These are phyloP conservation scores for Pseudocercospora eumusae DNA, from an alignment of 2,329 filamentous ascomycete genomes.

Conservation along the genomic window DNA sequence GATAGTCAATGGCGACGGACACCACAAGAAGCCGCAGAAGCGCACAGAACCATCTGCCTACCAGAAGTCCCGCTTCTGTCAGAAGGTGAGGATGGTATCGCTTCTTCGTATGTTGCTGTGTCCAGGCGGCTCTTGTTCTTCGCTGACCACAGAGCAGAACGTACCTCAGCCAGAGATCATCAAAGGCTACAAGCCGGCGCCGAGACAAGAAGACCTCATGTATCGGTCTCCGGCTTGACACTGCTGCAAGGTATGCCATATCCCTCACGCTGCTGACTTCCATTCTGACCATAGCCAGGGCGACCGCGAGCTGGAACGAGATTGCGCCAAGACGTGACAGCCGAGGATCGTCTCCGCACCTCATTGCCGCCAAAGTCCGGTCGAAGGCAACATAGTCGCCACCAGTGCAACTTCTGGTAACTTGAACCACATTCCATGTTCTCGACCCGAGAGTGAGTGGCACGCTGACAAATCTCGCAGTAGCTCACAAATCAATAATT, in stretches of 20 bases:
- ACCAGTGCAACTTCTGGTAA: background rate
- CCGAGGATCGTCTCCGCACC: background rate
- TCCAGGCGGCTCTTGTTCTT: no score
- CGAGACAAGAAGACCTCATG: background rate
- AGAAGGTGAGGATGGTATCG: background rate
- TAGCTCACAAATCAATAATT: background rate
- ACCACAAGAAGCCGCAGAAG: background rate
- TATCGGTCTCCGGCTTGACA: background rate
- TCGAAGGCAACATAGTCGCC: background rate
- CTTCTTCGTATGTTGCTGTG: background rate
- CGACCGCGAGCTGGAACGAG: background rate
- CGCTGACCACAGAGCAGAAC: no score
- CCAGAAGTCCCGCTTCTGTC: background rate
- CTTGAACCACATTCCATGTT: background rate
- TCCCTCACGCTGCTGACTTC: no score
- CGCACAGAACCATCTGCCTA: background rate
- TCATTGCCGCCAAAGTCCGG: background rate
- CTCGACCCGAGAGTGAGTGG: background rate
- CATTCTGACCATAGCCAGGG: background rate
- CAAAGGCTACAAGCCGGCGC: background rate
- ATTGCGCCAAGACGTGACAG: background rate
- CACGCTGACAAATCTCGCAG: slow-evolving; percentile 3
- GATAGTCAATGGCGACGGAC: background rate
- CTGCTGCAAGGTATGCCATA: background rate
- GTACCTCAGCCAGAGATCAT: background rate